A percentile compares a stretch with the other conserved stretches of the same genome.
phyloP scores from a whole-genome alignment of 345 rosid genomes.

The Rhodamnia argentea region DNA sequence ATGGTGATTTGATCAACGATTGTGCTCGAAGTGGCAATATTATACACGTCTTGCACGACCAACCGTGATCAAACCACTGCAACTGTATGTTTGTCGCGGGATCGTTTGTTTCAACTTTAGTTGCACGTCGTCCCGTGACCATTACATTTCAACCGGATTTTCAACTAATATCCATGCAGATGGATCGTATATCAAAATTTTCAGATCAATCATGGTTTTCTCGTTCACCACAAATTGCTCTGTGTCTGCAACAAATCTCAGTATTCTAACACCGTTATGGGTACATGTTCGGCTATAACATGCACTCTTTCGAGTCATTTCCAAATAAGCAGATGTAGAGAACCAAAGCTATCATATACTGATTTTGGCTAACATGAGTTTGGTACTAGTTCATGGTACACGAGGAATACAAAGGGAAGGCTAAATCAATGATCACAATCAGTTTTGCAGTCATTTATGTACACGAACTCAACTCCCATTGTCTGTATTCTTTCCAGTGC shows the following conservation, averaged over 20 bases:
- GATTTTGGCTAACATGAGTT: background rate
- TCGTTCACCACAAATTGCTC: background rate
- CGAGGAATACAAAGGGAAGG: background rate
- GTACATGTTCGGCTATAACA: background rate
- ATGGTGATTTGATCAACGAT: background rate
- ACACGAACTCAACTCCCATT: background rate
- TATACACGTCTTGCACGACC: background rate
- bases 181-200: background rate
- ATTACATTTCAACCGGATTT: background rate
- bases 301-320: background rate
- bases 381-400: background rate
- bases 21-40: background rate
- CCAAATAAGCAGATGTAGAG: background rate
- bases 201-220: background rate
- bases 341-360: background rate
- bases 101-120: background rate
- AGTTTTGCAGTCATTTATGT: background rate
- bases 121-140: background rate
- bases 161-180: background rate
- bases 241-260: background rate
- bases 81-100: background rate
- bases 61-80: background rate
- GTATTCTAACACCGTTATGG: background rate
- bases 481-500: background rate
- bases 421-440: background rate